A percentile compares a stretch with the other conserved stretches of the same genome.
Evolutionary conservation across 345 rosid species (phyloP).

Genomic region (Murraya paniculata): DNA sequence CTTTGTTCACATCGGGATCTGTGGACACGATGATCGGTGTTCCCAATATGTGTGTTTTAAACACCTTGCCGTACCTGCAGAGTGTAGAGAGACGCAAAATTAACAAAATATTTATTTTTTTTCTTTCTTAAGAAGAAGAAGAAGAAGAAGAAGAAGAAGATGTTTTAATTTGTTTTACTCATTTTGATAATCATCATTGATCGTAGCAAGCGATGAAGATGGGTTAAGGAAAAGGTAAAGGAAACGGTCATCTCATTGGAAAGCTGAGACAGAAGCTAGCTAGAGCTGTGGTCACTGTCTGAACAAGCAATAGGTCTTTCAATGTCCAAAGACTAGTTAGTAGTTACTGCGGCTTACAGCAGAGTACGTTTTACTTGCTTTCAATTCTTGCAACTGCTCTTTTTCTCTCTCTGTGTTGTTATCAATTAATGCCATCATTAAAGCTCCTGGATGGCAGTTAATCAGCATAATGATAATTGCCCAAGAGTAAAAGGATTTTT

Average conservation of each 20-base stretch:
- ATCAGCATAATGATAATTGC: too few relatives aligned
- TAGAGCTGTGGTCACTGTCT: slow-evolving; percentile 29
- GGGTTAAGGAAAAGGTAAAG: background rate
- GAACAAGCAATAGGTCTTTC: slow-evolving; percentile 16
- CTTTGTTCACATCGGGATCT: slow-evolving; percentile 90
- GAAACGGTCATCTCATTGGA: slow-evolving; percentile 9
- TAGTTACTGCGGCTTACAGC: background rate
- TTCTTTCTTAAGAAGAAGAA: too few relatives aligned
- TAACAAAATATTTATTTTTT: too few relatives aligned
- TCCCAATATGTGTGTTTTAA: slow-evolving; percentile 86
- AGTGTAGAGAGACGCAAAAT: background rate
- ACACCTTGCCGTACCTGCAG: slow-evolving; percentile 76
- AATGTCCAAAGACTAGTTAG: background rate
- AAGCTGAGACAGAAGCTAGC: slow-evolving; percentile 22
- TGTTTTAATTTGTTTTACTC: background rate
- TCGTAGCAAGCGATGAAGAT: background rate
- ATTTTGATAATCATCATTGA: background rate
- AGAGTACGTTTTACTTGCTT: background rate
- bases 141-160: background rate
- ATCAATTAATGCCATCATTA: background rate
- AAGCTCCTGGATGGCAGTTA: too few relatives aligned
- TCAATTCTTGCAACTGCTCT: slow-evolving; percentile 1
- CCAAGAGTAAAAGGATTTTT: too few relatives aligned
- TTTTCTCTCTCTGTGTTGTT: background rate
- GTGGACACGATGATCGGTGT: slow-evolving; percentile 90